These are phyloP conservation scores for Pseudonitzschia multiseries DNA, from an alignment of 108 stramenopile species.

Conservation along the genomic window DNA sequence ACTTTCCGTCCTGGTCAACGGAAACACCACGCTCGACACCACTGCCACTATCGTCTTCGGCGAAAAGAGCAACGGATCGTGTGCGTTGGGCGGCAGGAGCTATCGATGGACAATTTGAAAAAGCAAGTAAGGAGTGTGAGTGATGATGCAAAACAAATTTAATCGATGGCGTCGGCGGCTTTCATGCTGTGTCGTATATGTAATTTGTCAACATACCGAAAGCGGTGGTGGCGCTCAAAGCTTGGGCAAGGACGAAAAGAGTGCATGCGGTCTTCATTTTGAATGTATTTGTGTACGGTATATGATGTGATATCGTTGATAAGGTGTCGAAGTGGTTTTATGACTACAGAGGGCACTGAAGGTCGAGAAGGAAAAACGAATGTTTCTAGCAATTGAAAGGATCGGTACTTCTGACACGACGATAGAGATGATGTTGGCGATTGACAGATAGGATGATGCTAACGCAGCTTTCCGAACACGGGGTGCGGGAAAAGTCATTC, in stretches of 20 bases:
- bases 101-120: constrained; percentile 1
- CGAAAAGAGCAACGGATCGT: constrained; percentile 6
- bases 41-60: constrained; percentile 19
- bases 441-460: neutral
- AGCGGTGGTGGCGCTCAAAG: constrained; percentile 13
- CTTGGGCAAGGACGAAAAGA: constrained; percentile 20
- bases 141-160: too few species aligned
- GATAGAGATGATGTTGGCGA: neutral
- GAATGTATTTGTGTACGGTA: neutral
- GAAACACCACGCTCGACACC: constrained; percentile 80
- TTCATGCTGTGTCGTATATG: too few species aligned
- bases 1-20: constrained; percentile 92
- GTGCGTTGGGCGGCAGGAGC: constrained; percentile 2
- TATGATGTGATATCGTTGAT: too few species aligned
- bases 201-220: constrained; percentile 15
- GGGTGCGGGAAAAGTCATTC: neutral
- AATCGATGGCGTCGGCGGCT: too few species aligned
- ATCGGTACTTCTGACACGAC: neutral
- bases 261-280: constrained; percentile 5
- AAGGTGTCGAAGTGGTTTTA: neutral
- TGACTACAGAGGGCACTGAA: neutral
- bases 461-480: neutral
- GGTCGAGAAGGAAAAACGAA: neutral
- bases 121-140: neutral
- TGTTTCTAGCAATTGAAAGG: neutral